Evolutionary conservation across 352 stramenopile species (phyloP).

Genomic region (Pythium volutum): DNA sequence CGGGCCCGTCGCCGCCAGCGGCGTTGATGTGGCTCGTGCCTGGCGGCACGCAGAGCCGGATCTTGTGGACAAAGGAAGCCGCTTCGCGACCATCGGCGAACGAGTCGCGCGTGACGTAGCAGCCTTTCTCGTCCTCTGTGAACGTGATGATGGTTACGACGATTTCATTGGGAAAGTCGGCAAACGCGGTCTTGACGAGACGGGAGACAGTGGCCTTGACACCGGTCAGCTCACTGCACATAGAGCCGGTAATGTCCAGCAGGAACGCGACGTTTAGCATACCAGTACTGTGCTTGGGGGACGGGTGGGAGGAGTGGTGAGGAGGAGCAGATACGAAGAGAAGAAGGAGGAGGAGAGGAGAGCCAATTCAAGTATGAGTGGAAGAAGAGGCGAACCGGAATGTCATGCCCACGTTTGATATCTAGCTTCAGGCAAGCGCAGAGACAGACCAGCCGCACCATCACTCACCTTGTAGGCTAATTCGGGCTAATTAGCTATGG

Average conservation of each 20-base stretch:
- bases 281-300: neutral
- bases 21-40: constrained; percentile 28
- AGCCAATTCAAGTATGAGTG: no score
- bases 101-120: constrained; percentile 58
- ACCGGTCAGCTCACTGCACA: constrained; percentile 49
- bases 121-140: constrained; percentile 46
- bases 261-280: constrained; percentile 75
- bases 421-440: neutral
- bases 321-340: constrained; percentile 3
- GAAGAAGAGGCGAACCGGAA: neutral
- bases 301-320: neutral
- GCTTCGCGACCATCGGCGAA: constrained; percentile 54
- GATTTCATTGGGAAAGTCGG: constrained; percentile 43
- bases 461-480: constrained; percentile 20
- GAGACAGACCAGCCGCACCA: constrained; percentile 9
- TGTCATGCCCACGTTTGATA: neutral
- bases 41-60: constrained; percentile 46
- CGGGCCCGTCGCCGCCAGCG: constrained; percentile 56
- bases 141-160: constrained; percentile 77
- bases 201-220: constrained; percentile 55
- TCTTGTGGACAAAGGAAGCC: constrained; percentile 34
- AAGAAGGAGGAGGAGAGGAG: neutral
- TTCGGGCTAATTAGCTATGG: constrained; percentile 16
- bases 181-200: constrained; percentile 47
- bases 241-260: constrained; percentile 75